Base-by-base conservation (phyloP, 73 alveolate genomes). In the Paramecium sonneborni region DNA sequence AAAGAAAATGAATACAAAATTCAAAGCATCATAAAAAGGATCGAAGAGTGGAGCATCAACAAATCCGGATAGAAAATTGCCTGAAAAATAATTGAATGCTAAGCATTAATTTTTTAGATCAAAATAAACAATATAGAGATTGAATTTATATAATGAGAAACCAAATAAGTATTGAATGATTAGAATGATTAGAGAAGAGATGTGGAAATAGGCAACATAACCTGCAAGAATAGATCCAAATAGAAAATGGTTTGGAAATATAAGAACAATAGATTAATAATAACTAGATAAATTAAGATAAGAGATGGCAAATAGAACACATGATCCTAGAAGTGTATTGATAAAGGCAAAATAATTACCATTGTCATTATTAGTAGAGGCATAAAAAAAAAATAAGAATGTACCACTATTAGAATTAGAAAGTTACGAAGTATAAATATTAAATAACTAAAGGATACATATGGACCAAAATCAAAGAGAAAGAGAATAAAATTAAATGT, bases 181-280 rank as follows among this genome's bases (percentile, higher is more conserved):
- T 72, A 39, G 18, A 67, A 38, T 52, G n/a, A 11, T 34, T 11
- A 88, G 95, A 46, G 98, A 94, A 30, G 85, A 96, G 93, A 96
- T 97, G 97, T 93, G 92, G 86, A 92, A 95, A 69, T 32, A 85
- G 20, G 99, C 99, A 14, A 92, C 95, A 8, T 94, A 94, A 93
- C 99, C 99, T 5, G 99, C 99, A 43, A 94, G 99, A 85, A 95
- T 99, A 41, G 99, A 96, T 84, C 99, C 99, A 28, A 98, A 99
- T 94, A 87, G 99, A 57, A 95, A 95, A 85, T 98, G 99, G 99
- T 99, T 98, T 95, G 99, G 99, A 85, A 98, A 98, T 92, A 97
- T 99, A 6, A 96, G 99, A 41, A 95, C 99, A 21, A 95, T 98
- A 7, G 99, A 96, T 46, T 98, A 98, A 89, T 95, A 97, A 95